A percentile compares a stretch with the other conserved stretches of the same genome.
Evolutionary conservation across 2,329 filamentous ascomycete species (phyloP).

Genomic region (Drechslerella dactyloides): DNA sequence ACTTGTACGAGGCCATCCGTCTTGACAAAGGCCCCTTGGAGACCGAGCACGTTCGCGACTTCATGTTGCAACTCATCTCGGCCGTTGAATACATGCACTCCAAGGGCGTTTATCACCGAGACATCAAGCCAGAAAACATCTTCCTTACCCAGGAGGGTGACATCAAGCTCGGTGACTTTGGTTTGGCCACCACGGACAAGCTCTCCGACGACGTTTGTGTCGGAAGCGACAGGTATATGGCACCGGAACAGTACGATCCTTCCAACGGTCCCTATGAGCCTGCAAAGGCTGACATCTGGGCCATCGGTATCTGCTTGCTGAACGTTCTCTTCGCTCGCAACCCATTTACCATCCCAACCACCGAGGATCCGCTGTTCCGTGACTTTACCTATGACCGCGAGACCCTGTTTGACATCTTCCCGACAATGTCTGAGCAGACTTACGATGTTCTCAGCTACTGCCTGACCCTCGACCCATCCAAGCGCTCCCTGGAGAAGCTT

Average conservation of each 20-base stretch:
- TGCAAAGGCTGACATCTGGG: constrained; percentile 93
- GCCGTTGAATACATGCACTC: constrained; percentile 72
- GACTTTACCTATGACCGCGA: constrained; percentile 94
- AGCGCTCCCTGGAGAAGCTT: constrained; percentile 79
- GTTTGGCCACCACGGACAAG: constrained; percentile 83
- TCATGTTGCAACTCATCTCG: constrained; percentile 71
- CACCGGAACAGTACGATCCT: constrained; percentile 89
- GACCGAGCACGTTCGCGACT: constrained; percentile 94
- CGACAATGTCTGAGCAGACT: constrained; percentile 97
- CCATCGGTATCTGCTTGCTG: constrained; percentile 92
- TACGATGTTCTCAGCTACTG: constrained; percentile 91
- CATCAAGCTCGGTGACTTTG: constrained; percentile 97
- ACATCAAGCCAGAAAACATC: constrained; percentile 91
- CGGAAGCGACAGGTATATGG: constrained; percentile 98
- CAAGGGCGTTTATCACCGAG: constrained; percentile 83
- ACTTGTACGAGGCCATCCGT: constrained; percentile 96
- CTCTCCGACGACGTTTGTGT: constrained; percentile 94
- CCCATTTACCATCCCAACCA: constrained; percentile 87
- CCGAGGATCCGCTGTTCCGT: constrained; percentile 88
- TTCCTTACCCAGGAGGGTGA: constrained; percentile 79
- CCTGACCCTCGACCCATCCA: constrained; percentile 87
- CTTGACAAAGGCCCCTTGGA: constrained; percentile 84
- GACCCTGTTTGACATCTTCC: constrained; percentile 96
- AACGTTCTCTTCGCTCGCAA: constrained; percentile 98
- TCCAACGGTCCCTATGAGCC: constrained; percentile 89